Evolutionary conservation across 2,329 filamentous ascomycete genomes (phyloP).

Genomic region (Lomentospora prolificans): DNA sequence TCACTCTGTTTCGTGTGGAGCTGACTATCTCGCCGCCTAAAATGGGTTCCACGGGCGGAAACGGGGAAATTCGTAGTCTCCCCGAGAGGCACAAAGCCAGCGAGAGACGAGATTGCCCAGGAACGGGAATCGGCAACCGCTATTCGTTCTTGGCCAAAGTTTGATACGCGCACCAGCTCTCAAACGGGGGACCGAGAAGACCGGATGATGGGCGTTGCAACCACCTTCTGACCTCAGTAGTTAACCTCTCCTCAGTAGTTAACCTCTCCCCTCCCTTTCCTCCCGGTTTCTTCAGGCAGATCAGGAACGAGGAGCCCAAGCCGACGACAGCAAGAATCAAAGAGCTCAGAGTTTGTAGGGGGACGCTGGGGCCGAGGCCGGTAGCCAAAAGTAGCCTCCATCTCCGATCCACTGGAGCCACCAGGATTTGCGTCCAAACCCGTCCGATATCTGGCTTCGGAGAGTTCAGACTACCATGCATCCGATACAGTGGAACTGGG

Average conservation of each 20-base stretch:
- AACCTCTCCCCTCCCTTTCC: too few species aligned
- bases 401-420: not conserved
- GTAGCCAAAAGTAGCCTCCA: not conserved
- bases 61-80: not conserved
- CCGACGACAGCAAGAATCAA: not conserved
- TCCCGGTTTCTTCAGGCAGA: not conserved
- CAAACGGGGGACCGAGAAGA: not conserved
- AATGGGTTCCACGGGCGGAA: not conserved
- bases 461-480: not conserved
- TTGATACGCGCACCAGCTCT: not conserved
- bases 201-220: not conserved
- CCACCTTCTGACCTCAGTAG: too few species aligned
- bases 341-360: too few species aligned
- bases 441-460: not conserved
- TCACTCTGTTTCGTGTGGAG: too few species aligned
- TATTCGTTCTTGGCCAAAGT: not conserved
- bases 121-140: not conserved
- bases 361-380: not conserved
- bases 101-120: too few species aligned
- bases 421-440: not conserved
- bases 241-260: too few species aligned
- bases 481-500: not conserved
- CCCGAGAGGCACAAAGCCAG: not conserved
- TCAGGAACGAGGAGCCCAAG: not conserved
- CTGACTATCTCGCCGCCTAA: too few species aligned